Evolutionary conservation across 2,329 filamentous ascomycete genomes (phyloP).

Genomic region (Cercospora sesami): DNA sequence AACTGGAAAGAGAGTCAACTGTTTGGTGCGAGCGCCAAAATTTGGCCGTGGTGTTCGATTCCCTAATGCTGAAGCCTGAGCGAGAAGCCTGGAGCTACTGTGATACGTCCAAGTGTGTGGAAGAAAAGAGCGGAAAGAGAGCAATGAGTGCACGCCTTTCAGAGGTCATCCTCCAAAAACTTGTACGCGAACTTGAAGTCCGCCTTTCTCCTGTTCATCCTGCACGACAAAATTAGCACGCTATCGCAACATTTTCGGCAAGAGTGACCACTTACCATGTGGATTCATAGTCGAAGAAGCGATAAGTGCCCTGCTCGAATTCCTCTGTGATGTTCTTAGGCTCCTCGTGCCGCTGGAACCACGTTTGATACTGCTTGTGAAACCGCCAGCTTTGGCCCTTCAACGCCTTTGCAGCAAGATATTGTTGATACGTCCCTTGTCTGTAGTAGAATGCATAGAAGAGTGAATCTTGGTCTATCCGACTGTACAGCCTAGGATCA

Average conservation of each 20-base stretch:
- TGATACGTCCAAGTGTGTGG: conserved; percentile 47
- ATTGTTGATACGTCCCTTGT: conserved; percentile 93
- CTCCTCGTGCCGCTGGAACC: conserved; percentile 98
- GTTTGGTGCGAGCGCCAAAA: conserved; percentile 10
- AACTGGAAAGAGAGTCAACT: conserved; percentile 2
- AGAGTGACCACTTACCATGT: conserved; percentile 73
- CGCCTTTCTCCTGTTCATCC: conserved; percentile 98
- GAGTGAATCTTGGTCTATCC: conserved; percentile 91
- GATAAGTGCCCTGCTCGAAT: conserved; percentile 97
- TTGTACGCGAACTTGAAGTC: conserved; percentile 99
- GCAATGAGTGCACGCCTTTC: background rate
- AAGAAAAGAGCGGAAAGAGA: conserved; percentile 31
- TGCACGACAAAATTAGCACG: conserved; percentile 43
- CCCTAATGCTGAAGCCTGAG: conserved; percentile 16
- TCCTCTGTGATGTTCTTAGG: conserved; percentile 98
- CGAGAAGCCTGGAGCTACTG: conserved; percentile 25
- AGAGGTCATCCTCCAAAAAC: conserved; percentile 78
- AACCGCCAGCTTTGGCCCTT: conserved; percentile 99
- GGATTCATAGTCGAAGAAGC: conserved; percentile 99
- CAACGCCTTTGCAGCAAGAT: conserved; percentile 89
- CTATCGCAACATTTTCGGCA: conserved; percentile 15
- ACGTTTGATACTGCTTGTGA: conserved; percentile 99
- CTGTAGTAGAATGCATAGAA: conserved; percentile 99
- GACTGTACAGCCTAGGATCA: conserved; percentile 80
- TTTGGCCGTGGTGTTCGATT: conserved; percentile 12